These are phyloP conservation scores for Fusarium lateritium DNA, from an alignment of 2,329 filamentous ascomycete species.

Conservation along the genomic window DNA sequence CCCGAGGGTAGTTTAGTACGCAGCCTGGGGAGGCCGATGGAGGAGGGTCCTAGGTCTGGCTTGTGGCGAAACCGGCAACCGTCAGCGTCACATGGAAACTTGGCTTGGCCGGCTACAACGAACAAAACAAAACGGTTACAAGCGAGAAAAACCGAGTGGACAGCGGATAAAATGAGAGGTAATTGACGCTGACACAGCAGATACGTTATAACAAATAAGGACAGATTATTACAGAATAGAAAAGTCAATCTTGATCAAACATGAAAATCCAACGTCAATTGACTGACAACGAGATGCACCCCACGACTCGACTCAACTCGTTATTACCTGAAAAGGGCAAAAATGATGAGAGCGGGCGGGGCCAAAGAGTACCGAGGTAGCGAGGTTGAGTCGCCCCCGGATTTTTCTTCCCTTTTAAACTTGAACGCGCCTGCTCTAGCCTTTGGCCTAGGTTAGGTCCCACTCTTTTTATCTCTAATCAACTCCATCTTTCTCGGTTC, in stretches of 20 bases:
- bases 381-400: slow-evolving; percentile 45
- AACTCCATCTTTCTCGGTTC: slow-evolving; percentile 39
- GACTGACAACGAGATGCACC: not conserved
- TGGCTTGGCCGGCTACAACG: slow-evolving; percentile 12
- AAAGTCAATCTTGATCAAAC: not conserved
- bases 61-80: slow-evolving; percentile 34
- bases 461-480: slow-evolving; percentile 38
- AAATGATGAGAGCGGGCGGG: slow-evolving; percentile 20
- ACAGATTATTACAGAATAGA: not conserved
- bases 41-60: not conserved
- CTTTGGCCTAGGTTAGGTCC: slow-evolving; percentile 19
- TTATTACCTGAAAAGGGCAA: slow-evolving; percentile 29
- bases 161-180: too few relatives aligned
- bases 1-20: not conserved
- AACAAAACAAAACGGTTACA: slow-evolving; percentile 10
- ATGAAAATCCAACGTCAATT: slow-evolving; percentile 1
- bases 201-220: too few relatives aligned
- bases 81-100: slow-evolving; percentile 41
- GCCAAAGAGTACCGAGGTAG: slow-evolving; percentile 46
- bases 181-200: too few relatives aligned
- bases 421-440: slow-evolving; percentile 17
- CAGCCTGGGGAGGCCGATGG: slow-evolving; percentile 9
- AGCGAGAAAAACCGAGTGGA: not conserved
- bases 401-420: slow-evolving; percentile 49
- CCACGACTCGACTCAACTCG: slow-evolving; percentile 2